Evolutionary conservation across 305 asterid species (phyloP).

Genomic region (Fraxinus velutina): DNA sequence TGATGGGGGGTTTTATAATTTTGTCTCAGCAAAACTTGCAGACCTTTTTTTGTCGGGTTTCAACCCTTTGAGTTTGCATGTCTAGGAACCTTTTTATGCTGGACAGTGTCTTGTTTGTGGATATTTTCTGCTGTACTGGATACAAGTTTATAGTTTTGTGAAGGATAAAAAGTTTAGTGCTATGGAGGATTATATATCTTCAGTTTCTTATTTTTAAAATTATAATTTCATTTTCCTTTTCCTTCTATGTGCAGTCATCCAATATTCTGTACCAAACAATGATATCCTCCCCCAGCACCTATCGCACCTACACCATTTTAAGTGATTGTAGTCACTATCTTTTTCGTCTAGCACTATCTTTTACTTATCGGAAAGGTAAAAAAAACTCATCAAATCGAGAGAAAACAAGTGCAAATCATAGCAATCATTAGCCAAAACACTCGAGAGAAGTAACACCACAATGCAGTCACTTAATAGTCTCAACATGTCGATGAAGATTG

Average conservation of each 20-base stretch:
- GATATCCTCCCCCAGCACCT: not conserved
- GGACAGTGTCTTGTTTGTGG: not conserved
- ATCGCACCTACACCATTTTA: not conserved
- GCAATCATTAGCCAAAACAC: not conserved
- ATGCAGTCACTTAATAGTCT: not conserved
- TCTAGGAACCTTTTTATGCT: not conserved
- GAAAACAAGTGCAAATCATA: not conserved
- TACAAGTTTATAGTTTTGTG: not conserved
- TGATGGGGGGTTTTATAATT: constrained; percentile 19
- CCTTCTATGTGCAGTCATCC: not conserved
- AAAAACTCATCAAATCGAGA: not conserved
- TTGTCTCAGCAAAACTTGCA: not conserved
- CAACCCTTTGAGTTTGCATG: not conserved
- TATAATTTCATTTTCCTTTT: not conserved
- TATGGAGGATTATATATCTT: not conserved
- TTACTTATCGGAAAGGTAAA: not conserved
- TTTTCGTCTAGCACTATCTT: not conserved
- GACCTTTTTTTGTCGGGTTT: not conserved
- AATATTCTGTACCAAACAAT: not conserved
- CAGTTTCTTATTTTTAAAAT: not conserved
- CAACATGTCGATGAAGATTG: not conserved
- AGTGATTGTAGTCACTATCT: not conserved
- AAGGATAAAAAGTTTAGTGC: not conserved
- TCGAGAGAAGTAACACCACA: not conserved
- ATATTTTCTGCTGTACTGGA: not conserved